phyloP scores from a whole-genome alignment of 2,329 filamentous ascomycete species.

The Claviceps quebecensis region DNA sequence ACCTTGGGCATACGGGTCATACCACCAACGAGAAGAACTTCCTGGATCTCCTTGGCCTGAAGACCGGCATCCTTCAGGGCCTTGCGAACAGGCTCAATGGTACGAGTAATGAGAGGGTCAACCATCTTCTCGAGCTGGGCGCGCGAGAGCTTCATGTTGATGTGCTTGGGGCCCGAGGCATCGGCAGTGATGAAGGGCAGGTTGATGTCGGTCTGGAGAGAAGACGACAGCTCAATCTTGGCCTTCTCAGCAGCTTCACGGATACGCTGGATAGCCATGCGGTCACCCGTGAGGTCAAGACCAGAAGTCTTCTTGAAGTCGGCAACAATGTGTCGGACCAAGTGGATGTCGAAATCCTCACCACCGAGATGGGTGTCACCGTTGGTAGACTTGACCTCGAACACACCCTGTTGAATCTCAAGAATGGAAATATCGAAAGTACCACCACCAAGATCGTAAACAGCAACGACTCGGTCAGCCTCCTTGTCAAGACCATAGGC shows the following conservation, averaged over 20 bases:
- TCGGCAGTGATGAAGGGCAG: constrained; percentile 97
- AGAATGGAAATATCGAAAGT: constrained; percentile 98
- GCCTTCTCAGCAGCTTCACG: constrained; percentile 98
- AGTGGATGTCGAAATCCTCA: constrained; percentile 92
- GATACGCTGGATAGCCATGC: constrained; percentile 98
- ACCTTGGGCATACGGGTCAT: constrained; percentile 99
- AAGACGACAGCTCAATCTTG: constrained; percentile 96
- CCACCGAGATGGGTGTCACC: constrained; percentile 97
- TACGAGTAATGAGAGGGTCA: constrained; percentile 74
- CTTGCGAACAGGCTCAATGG: constrained; percentile 88
- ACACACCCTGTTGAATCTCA: constrained; percentile 94
- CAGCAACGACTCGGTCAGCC: constrained; percentile 74
- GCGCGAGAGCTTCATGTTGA: constrained; percentile 88
- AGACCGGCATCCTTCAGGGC: constrained; percentile 91
- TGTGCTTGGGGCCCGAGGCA: constrained; percentile 91
- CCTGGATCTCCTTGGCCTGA: constrained; percentile 85
- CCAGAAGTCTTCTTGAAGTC: constrained; percentile 95
- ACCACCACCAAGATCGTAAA: constrained; percentile 97
- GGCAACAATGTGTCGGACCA: constrained; percentile 85
- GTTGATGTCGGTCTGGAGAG: constrained; percentile 93
- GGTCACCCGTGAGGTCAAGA: constrained; percentile 79
- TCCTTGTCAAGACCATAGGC: constrained; percentile 96
- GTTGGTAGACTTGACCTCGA: constrained; percentile 98
- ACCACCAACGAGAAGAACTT: constrained; percentile 94
- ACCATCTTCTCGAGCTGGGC: constrained; percentile 88